Conservation (phyloP, 2,329 filamentous ascomycete species). For the Bipolaris oryzae region DNA sequence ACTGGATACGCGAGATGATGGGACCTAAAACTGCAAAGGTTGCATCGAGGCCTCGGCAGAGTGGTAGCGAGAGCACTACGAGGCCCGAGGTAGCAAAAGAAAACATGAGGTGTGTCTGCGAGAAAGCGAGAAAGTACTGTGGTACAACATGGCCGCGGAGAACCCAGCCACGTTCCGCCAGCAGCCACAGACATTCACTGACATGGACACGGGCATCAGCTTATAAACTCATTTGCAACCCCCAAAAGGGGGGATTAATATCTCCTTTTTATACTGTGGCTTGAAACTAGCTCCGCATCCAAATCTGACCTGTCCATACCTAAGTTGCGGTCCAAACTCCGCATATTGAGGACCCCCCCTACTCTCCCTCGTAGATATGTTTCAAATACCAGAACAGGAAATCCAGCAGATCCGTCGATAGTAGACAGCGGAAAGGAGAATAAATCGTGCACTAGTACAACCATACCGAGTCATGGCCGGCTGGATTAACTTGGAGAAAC, state of each 20-base stretch:
- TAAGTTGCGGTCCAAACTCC: neutral
- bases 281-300: neutral
- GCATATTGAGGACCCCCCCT: neutral
- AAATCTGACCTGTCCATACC: neutral
- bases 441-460: neutral
- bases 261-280: too few relatives aligned
- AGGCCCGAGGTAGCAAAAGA: neutral
- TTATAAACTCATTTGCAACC: too few relatives aligned
- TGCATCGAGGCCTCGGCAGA: neutral
- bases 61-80: neutral
- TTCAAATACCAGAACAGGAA: neutral
- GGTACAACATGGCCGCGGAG: too few relatives aligned
- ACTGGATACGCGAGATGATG: neutral
- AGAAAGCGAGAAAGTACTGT: neutral
- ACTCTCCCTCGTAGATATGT: neutral
- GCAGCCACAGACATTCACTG: too few relatives aligned
- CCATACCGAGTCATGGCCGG: too few relatives aligned
- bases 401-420: neutral
- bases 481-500: too few relatives aligned
- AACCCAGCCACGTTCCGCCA: too few relatives aligned
- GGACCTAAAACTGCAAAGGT: neutral
- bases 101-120: neutral
- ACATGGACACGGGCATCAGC: too few relatives aligned
- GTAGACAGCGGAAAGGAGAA: constrained; percentile 1
- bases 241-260: too few relatives aligned